Base-by-base conservation (phyloP, 257 asterid species). In the Pogostemon cablin region DNA sequence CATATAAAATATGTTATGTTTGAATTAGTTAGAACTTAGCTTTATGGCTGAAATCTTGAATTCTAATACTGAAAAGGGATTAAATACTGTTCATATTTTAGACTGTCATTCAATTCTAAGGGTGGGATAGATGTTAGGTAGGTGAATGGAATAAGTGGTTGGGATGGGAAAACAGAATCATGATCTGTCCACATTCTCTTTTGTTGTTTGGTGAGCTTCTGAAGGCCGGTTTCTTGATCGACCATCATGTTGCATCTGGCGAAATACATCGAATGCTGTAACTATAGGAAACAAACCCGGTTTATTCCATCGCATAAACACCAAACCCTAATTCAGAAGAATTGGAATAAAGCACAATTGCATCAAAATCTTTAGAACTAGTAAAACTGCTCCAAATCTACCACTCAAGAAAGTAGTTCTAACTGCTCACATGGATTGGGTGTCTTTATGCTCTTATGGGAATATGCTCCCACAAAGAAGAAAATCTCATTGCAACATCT, bases 381-480 rank as follows among this genome's bases (percentile, higher is more conserved):
- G 35, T 66, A 63, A 9, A 72, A 59, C 68, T 75, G 72, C 64
- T 64, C 41, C 67, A 59, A 65, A 62, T 66, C 44, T 34, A 32
- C 61, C 50, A 71, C 68, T 15, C 75, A 40, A 50, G 11, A 5
- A 62, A 35, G 65, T 73, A 63, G 76, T 78, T 77, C 39, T 32
- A 81, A 81, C 87, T 74, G 77, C 86, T 72, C 87, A 79, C 88
- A 76, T 87, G 86, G 73, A 39, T 58, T 7, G 43, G 72, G 65
- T 60, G 52, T 56, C 60, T 74, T 69, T 40, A 10, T 7, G 11
- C 53, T 25, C 32, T 39, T 46, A 32, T 9, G 40, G 50, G 77
- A 77, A 79, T 72, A 72, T 72, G 67, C 71, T 74, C 76, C 50
- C 34, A 64, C 41, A 63, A 53, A 75, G 66, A 60, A 11, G 46